A percentile compares a stretch with the other conserved stretches of the same genome.
Evolutionary conservation across 331 rosid genomes (phyloP).

Genomic region (Telfairia occidentalis): DNA sequence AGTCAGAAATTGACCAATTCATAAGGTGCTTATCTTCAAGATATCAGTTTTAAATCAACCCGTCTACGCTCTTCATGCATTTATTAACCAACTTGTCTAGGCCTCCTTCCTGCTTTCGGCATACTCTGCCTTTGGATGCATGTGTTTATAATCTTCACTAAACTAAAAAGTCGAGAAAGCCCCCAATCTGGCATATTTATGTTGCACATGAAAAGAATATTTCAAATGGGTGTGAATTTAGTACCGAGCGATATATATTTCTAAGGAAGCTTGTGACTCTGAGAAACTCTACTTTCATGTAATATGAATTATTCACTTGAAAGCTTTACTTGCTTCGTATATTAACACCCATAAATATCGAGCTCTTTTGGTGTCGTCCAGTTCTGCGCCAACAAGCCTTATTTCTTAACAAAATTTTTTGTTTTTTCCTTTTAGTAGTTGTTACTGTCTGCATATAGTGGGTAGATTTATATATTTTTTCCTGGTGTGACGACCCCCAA

Average conservation of each 20-base stretch:
- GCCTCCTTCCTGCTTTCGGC: neutral
- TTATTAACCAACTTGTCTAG: neutral
- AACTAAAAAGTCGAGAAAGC: neutral
- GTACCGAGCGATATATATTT: neutral
- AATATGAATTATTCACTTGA: neutral
- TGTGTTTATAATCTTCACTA: neutral
- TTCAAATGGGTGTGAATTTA: neutral
- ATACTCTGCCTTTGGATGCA: neutral
- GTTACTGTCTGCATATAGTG: neutral
- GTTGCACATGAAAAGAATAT: neutral
- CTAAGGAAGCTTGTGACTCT: neutral
- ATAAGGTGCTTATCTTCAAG: neutral
- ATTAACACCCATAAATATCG: neutral
- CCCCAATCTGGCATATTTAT: neutral
- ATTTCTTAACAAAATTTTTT: neutral
- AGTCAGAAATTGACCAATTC: neutral
- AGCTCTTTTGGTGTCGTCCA: neutral
- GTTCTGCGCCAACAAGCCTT: neutral
- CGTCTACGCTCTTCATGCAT: neutral
- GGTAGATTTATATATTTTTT: slow-evolving; percentile 17
- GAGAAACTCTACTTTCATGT: neutral
- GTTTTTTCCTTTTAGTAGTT: neutral
- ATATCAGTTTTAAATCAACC: neutral
- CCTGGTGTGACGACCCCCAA: slow-evolving; percentile 1
- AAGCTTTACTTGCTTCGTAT: neutral